Evolutionary conservation across 23 red algal species (phyloP), one percentile per base, ranked within the genome.

Genomic region (Gracilariopsis chorda): DNA sequence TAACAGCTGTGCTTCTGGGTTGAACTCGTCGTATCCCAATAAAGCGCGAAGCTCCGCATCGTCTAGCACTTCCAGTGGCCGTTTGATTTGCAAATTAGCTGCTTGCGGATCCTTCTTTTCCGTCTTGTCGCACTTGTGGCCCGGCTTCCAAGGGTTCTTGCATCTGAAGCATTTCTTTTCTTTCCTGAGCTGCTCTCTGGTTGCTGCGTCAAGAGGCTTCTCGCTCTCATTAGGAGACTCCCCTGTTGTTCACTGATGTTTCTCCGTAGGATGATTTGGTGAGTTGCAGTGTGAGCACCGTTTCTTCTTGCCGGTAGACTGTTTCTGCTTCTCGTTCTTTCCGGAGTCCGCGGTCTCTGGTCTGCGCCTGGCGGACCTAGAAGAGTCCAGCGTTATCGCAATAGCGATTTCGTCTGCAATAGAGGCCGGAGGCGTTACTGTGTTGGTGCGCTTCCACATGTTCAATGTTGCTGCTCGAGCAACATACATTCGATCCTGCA

Each of bases 401-500:
- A 42, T 56, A 2, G 43, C 11, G 52, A 52, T 79, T 32, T 45
- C 75, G 0, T 79, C 75, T 1, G 45, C 0, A 35, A 53, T 37
- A 16, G 75, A 52, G 29, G 28, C 17, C 6, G 75, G 16, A 9
- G 33, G 37, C 11, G 48, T 48, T 37, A 42, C 45, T 14, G 8
- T 43, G 21, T 48, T 8, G 32, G 7, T 28, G 3, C 74, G 45
- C 36, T 53, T 79, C 74, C 46, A 79, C 74, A 56, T 52, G 45
- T 79, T 79, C 12, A 79, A 2, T 1, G 46, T 79, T 7, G 74
- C 74, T 10, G 74, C 70, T 2, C 46, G 74, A 0, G 74, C 74
- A 8, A 79, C 46, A 1, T 79, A 48, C 74, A 79, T 79, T 48
- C 51, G n/a, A 8, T 79, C 74, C 2, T 79, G 74, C 44, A 79